Evolutionary conservation across 176 grass and related monocot species (phyloP).

Genomic region (Pontederia paniculata): DNA sequence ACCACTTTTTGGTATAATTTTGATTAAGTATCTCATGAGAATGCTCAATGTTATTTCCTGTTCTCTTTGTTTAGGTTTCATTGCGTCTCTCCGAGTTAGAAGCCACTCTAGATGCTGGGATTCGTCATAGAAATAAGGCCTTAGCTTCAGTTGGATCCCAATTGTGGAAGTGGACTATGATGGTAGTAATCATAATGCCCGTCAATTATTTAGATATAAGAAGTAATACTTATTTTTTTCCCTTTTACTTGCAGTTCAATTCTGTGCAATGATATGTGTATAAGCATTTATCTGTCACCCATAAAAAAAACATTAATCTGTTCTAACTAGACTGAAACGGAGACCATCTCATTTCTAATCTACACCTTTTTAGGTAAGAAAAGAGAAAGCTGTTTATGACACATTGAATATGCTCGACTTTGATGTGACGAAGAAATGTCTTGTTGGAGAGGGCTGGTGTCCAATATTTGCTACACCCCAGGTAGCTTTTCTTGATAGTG

Average conservation of each 20-base stretch:
- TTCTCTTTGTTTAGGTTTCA: constrained; percentile 49
- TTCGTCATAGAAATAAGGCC: constrained; percentile 90
- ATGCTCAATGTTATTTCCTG: neutral
- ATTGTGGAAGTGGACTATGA: constrained; percentile 86
- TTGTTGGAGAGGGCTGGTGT: constrained; percentile 99
- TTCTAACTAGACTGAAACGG: constrained; percentile 2
- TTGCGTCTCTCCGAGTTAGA: constrained; percentile 79
- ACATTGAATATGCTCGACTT: constrained; percentile 96
- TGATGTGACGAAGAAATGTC: constrained; percentile 98
- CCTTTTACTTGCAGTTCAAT: too few species aligned
- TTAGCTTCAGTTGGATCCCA: constrained; percentile 81
- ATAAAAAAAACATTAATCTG: neutral
- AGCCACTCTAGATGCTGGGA: constrained; percentile 90
- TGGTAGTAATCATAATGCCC: constrained; percentile 42
- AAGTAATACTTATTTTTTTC: neutral
- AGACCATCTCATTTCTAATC: constrained; percentile 12
- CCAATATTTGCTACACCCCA: constrained; percentile 93
- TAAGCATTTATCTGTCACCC: neutral
- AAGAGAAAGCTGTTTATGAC: constrained; percentile 99
- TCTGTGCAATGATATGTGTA: neutral
- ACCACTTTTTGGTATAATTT: neutral
- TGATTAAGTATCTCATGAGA: neutral
- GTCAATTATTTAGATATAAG: constrained; percentile 5
- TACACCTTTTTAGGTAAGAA: constrained; percentile 63
- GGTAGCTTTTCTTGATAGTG: constrained; percentile 27